Percentiles rank a stretch among this genome's conserved stretches.
Conservation (phyloP, 2,329 filamentous ascomycete genomes). For the Ascosphaera apis region DNA sequence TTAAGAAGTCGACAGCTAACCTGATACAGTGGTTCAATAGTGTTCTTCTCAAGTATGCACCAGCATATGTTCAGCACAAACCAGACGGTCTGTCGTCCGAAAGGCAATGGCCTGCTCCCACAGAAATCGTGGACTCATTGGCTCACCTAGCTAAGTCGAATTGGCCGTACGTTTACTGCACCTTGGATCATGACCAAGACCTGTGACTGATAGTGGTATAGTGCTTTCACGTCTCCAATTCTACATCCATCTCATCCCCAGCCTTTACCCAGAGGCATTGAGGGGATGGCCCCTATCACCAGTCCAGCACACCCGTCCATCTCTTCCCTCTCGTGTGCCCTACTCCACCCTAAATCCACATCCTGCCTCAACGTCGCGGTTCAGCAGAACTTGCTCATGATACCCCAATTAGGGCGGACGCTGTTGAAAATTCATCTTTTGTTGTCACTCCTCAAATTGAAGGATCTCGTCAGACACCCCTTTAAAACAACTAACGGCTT, state of each 20-base stretch:
- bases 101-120: conserved; percentile 50
- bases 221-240: conserved; percentile 60
- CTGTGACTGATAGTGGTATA: conserved; percentile 14
- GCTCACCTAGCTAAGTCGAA: conserved; percentile 57
- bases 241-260: conserved; percentile 50
- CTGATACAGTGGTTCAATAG: conserved; percentile 29
- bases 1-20: not conserved
- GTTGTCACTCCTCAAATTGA: conserved; percentile 46
- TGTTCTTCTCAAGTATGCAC: conserved; percentile 48
- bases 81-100: conserved; percentile 44
- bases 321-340: conserved; percentile 63
- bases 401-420: conserved; percentile 55
- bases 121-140: conserved; percentile 58
- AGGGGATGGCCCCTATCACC: conserved; percentile 55
- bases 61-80: conserved; percentile 52
- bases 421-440: conserved; percentile 40
- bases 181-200: conserved; percentile 1
- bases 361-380: conserved; percentile 74
- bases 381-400: conserved; percentile 65
- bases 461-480: conserved; percentile 44
- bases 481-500: conserved; percentile 42
- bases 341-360: conserved; percentile 69
- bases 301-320: conserved; percentile 72
- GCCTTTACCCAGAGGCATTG: conserved; percentile 34
- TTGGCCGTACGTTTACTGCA: conserved; percentile 47